These are phyloP conservation scores for Acrocalymma vagum DNA, from an alignment of 2,329 filamentous ascomycete genomes.

Conservation along the genomic window DNA sequence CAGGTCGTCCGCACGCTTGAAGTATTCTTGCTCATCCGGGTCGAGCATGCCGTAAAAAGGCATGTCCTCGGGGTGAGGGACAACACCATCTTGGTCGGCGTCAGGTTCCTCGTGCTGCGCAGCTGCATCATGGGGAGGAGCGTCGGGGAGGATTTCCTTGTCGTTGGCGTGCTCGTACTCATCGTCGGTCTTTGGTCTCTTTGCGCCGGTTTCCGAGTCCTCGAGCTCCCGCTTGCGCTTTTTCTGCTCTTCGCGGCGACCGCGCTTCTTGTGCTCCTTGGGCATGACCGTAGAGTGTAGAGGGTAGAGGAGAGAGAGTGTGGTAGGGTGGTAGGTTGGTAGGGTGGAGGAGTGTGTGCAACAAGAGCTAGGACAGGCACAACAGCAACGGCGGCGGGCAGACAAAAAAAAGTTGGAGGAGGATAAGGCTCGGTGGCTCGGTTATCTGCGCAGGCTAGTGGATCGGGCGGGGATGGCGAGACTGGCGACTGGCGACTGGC, in stretches of 20 bases:
- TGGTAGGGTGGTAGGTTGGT: too few relatives aligned
- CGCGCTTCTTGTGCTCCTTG: conserved; percentile 66
- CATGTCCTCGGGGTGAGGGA: conserved; percentile 62
- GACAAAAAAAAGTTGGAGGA: conserved; percentile 26
- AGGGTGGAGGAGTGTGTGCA: neutral
- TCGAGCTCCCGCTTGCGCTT: conserved; percentile 52
- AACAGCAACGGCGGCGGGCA: conserved; percentile 13
- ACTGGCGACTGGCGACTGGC: neutral
- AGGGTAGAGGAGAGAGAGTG: conserved; percentile 1
- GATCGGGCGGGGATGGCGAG: neutral
- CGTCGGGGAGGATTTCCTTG: conserved; percentile 25
- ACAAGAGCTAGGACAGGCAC: neutral
- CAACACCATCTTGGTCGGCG: conserved; percentile 38
- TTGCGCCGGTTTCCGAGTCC: conserved; percentile 45
- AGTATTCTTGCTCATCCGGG: conserved; percentile 95
- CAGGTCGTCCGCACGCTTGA: conserved; percentile 86
- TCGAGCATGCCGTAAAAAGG: conserved; percentile 94
- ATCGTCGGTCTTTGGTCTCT: conserved; percentile 42
- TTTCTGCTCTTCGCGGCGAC: conserved; percentile 62
- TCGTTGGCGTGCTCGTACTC: conserved; percentile 16
- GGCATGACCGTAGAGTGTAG: conserved; percentile 56
- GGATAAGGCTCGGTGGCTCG: conserved; percentile 20
- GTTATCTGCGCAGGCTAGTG: conserved; percentile 16
- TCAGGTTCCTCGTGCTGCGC: conserved; percentile 28
- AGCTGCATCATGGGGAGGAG: conserved; percentile 15